A percentile compares a stretch with the other conserved stretches of the same genome.
These are phyloP conservation scores for Luvunga scandens DNA, from an alignment of 345 rosid species.

Conservation along the genomic window DNA sequence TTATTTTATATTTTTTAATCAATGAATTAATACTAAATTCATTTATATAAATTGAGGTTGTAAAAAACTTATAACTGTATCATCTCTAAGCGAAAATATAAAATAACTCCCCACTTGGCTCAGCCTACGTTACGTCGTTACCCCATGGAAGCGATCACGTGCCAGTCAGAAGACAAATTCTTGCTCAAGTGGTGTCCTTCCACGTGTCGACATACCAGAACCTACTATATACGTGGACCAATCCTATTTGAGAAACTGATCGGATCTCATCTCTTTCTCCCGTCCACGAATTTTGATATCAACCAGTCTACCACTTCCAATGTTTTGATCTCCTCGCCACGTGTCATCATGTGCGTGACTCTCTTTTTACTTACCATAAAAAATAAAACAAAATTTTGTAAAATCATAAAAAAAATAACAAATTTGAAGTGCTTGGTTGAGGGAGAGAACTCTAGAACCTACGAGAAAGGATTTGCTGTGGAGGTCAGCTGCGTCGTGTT, in stretches of 20 bases:
- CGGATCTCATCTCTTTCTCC: slow-evolving; percentile 62
- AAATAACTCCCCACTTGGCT: neutral
- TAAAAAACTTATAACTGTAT: too few species aligned
- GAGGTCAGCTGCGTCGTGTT: slow-evolving; percentile 9
- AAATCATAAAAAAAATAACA: neutral
- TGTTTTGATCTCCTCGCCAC: slow-evolving; percentile 49
- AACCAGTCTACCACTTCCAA: slow-evolving; percentile 25
- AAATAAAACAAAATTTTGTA: slow-evolving; percentile 17
- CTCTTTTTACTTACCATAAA: slow-evolving; percentile 17
- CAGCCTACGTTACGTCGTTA: neutral
- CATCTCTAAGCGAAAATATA: too few species aligned
- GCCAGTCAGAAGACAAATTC: neutral
- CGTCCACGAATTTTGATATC: slow-evolving; percentile 86
- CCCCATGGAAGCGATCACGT: slow-evolving; percentile 12
- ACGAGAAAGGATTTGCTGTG: slow-evolving; percentile 17
- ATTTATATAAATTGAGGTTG: too few species aligned
- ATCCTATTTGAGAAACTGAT: slow-evolving; percentile 57
- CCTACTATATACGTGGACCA: slow-evolving; percentile 58
- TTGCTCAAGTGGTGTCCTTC: neutral
- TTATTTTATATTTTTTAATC: too few species aligned
- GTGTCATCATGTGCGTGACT: slow-evolving; percentile 41
- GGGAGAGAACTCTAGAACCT: slow-evolving; percentile 42
- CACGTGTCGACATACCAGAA: slow-evolving; percentile 26
- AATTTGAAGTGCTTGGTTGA: slow-evolving; percentile 21
- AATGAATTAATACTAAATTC: too few species aligned